phyloP scores from a whole-genome alignment of 257 asterid species.

The Gentiana dahurica region DNA sequence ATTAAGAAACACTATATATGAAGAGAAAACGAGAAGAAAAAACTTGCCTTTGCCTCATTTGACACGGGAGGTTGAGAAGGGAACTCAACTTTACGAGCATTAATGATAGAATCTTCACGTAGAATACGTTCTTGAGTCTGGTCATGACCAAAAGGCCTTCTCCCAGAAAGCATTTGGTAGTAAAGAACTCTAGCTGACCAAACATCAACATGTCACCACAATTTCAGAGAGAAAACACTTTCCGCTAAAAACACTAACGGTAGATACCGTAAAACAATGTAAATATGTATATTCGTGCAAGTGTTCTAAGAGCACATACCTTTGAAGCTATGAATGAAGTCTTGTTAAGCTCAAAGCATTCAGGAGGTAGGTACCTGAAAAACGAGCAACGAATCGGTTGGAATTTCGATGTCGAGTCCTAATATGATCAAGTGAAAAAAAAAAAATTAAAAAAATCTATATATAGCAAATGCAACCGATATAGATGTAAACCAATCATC shows the following conservation, averaged over 20 bases:
- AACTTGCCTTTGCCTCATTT: conserved; percentile 82
- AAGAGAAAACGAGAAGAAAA: neutral
- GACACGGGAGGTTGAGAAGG: conserved; percentile 89
- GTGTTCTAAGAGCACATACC: conserved; percentile 29
- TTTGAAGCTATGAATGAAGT: conserved; percentile 93
- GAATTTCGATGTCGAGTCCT: neutral
- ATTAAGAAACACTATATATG: no score
- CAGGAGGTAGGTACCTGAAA: conserved; percentile 95
- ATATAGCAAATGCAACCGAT: neutral
- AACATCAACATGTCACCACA: conserved; percentile 76
- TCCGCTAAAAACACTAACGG: neutral
- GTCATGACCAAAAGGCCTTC: conserved; percentile 96
- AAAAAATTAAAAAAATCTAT: neutral
- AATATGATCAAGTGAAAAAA: neutral
- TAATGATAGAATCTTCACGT: conserved; percentile 95
- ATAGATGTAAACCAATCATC: no score
- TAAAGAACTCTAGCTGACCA: conserved; percentile 93
- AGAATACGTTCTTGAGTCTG: conserved; percentile 88
- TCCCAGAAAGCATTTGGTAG: conserved; percentile 95
- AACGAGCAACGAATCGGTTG: conserved; percentile 4
- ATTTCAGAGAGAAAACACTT: neutral
- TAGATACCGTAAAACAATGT: no score
- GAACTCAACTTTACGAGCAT: conserved; percentile 90
- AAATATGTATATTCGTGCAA: no score
- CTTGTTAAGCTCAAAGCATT: conserved; percentile 95